phyloP scores from a whole-genome alignment of 1,139 yeast species.

The Taiozyma sp. region DNA sequence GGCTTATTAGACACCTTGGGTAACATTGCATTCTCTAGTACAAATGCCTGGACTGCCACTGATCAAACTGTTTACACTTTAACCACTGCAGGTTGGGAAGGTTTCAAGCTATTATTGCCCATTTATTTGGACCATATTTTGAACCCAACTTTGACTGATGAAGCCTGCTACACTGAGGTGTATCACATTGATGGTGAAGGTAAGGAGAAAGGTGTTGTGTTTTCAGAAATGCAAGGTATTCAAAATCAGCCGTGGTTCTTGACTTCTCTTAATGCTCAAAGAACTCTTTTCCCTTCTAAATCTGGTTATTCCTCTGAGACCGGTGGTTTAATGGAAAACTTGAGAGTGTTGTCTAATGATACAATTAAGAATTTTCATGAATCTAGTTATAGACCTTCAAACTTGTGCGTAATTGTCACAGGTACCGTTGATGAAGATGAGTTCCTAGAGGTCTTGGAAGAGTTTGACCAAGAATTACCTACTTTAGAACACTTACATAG shows the following conservation, averaged over 20 bases:
- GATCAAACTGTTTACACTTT: slow-evolving; percentile 95
- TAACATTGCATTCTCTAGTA: slow-evolving; percentile 75
- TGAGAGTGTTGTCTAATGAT: slow-evolving; percentile 68
- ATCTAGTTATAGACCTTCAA: slow-evolving; percentile 73
- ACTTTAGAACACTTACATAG: slow-evolving; percentile 40
- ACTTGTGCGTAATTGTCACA: slow-evolving; percentile 73
- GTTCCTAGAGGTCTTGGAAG: slow-evolving; percentile 51
- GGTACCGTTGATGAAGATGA: slow-evolving; percentile 82
- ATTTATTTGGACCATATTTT: slow-evolving; percentile 86
- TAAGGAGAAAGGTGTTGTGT: slow-evolving; percentile 94
- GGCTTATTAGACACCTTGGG: slow-evolving; percentile 88
- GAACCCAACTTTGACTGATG: slow-evolving; percentile 82
- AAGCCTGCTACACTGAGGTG: slow-evolving; percentile 91
- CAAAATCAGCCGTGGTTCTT: slow-evolving; percentile 79
- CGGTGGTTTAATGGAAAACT: slow-evolving; percentile 81
- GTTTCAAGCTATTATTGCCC: slow-evolving; percentile 79
- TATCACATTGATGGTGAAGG: slow-evolving; percentile 91
- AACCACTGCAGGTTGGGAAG: slow-evolving; percentile 95
- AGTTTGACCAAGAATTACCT: slow-evolving; percentile 59
- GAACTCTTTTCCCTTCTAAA: slow-evolving; percentile 49
- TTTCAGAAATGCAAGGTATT: slow-evolving; percentile 95
- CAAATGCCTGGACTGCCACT: slow-evolving; percentile 97
- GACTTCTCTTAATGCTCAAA: slow-evolving; percentile 58
- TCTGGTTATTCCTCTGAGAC: slow-evolving; percentile 92
- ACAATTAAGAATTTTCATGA: slow-evolving; percentile 75